phyloP scores from a whole-genome alignment of 129 eudicot genomes.

The Chrysanthemum makinoi region DNA sequence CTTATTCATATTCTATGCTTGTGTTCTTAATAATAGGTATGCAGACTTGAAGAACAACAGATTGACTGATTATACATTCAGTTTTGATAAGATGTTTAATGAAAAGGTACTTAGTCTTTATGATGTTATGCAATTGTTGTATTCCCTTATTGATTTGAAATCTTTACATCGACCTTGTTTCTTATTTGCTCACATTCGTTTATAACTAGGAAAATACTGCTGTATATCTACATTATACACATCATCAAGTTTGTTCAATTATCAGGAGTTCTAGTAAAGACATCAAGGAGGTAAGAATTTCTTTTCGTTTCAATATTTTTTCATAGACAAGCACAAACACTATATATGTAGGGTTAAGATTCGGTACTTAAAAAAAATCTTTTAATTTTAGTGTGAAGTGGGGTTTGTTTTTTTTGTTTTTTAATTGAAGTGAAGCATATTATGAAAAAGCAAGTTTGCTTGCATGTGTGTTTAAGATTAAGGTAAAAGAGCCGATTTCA shows the following conservation, averaged over 20 bases:
- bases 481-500: not conserved
- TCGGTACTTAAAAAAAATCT: no score
- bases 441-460: not conserved
- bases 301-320: not conserved
- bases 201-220: not conserved
- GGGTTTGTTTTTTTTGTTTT: no score
- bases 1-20: not conserved
- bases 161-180: not conserved
- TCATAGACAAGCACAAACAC: not conserved
- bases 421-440: not conserved
- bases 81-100: not conserved
- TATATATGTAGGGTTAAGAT: no score
- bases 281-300: not conserved
- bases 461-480: not conserved
- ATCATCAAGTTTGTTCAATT: not conserved
- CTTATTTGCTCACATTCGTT: not conserved
- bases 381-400: not conserved
- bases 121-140: not conserved
- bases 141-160: not conserved
- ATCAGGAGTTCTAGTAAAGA: not conserved
- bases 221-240: not conserved
- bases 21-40: not conserved
- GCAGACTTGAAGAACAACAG: slow-evolving; percentile 1
- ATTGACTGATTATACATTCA: not conserved
- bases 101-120: not conserved